phyloP scores from a whole-genome alignment of 768 basidiomycete species.

The Boletus rubroflammeus region DNA sequence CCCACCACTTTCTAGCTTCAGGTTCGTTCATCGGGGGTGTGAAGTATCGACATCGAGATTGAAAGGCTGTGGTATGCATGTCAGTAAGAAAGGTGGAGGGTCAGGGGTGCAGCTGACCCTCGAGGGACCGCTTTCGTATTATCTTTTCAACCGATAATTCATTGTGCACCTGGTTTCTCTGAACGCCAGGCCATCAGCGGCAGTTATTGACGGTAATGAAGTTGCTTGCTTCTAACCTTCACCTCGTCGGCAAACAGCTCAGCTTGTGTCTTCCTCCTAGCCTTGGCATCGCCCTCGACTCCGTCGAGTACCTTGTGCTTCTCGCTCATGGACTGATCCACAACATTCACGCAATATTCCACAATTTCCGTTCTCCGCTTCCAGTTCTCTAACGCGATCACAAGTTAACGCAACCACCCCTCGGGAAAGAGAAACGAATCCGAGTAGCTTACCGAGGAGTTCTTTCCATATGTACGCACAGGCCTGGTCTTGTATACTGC shows the following conservation, averaged over 20 bases:
- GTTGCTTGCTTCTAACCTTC: slow-evolving; percentile 46
- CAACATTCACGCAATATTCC: slow-evolving; percentile 67
- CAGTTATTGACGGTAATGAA: slow-evolving; percentile 30
- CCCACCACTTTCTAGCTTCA: slow-evolving; percentile 58
- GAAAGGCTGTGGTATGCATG: slow-evolving; percentile 54
- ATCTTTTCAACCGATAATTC: slow-evolving; percentile 72
- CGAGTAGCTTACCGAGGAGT: slow-evolving; percentile 57
- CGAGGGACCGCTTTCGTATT: slow-evolving; percentile 62
- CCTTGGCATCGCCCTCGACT: slow-evolving; percentile 41
- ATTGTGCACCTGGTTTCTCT: slow-evolving; percentile 74
- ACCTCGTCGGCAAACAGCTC: slow-evolving; percentile 64
- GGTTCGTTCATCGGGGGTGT: slow-evolving; percentile 57
- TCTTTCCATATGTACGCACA: slow-evolving; percentile 78
- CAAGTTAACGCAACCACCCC: slow-evolving; percentile 18
- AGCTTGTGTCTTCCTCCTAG: slow-evolving; percentile 51
- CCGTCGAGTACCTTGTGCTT: slow-evolving; percentile 46
- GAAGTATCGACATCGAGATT: slow-evolving; percentile 77
- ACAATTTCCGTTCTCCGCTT: slow-evolving; percentile 69
- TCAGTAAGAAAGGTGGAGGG: slow-evolving; percentile 19
- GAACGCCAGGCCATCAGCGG: slow-evolving; percentile 25
- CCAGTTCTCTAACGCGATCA: slow-evolving; percentile 53
- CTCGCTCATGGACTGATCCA: slow-evolving; percentile 60
- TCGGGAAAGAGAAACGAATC: slow-evolving; percentile 11
- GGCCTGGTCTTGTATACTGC: slow-evolving; percentile 66
- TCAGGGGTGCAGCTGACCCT: slow-evolving; percentile 47